Conservation (phyloP, 75 land plant species). For the Cunninghamia lanceolata region DNA sequence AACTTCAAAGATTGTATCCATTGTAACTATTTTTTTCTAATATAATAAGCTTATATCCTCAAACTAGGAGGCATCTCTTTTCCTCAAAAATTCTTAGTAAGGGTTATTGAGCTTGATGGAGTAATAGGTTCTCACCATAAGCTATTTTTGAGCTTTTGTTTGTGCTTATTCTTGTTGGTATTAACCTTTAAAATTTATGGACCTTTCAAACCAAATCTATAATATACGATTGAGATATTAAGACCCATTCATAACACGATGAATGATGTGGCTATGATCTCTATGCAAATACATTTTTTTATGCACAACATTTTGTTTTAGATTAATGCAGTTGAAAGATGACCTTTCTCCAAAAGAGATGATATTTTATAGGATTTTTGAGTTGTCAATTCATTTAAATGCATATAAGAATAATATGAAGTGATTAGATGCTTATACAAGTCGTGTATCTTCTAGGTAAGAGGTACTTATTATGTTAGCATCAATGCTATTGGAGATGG, state of each 20-base stretch:
- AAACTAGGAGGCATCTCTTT: background rate
- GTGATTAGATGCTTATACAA: background rate
- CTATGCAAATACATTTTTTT: background rate
- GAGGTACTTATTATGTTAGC: constrained; percentile 60
- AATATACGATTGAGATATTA: background rate
- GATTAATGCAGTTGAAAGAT: background rate
- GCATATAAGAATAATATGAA: background rate
- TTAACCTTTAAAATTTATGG: background rate
- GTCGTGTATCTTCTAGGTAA: constrained; percentile 28
- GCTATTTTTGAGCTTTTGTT: background rate
- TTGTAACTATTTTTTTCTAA: background rate
- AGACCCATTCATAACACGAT: too few species aligned
- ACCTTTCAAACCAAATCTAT: background rate
- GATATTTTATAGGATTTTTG: background rate
- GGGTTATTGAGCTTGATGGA: background rate
- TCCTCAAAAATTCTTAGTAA: too few species aligned
- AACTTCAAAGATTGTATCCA: background rate
- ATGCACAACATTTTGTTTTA: background rate
- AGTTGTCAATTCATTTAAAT: background rate
- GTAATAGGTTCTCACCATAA: background rate
- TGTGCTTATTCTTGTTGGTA: background rate
- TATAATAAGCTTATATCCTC: background rate
- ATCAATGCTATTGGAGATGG: constrained; percentile 44
- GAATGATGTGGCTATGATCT: background rate
- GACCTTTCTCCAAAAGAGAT: background rate